Conservation (phyloP, 139 green algal genomes). For the Closterium sp. region DNA sequence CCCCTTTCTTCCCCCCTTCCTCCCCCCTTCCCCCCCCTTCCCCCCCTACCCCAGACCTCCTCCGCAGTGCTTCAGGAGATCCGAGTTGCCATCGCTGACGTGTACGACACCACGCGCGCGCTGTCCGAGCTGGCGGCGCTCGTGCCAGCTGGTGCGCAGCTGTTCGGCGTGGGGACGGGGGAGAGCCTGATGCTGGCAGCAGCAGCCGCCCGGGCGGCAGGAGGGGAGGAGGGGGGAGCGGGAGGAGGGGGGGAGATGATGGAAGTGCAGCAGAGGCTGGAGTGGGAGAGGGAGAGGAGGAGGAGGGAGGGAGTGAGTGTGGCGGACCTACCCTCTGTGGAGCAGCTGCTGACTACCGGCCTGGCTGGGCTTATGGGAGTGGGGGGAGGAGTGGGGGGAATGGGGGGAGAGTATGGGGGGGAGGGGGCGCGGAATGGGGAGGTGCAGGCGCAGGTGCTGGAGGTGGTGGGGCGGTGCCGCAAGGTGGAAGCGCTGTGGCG, state of each 20-base stretch:
- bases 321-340: not conserved
- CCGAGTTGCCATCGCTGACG: not conserved
- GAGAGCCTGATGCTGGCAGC: not conserved
- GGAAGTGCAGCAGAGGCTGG: not conserved
- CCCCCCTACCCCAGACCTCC: not conserved
- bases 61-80: conserved; percentile 1
- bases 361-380: not conserved
- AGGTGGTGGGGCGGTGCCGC: not conserved
- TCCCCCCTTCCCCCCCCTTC: not conserved
- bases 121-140: not conserved
- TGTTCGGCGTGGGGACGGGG: not conserved
- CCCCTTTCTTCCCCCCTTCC: not conserved
- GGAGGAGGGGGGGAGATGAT: not conserved
- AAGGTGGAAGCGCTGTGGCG: conserved; percentile 2
- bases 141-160: not conserved
- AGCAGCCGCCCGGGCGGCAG: not conserved
- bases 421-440: not conserved
- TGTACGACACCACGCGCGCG: not conserved
- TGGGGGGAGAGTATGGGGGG: too few species aligned
- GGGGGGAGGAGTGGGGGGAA: not conserved
- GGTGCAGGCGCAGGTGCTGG: not conserved
- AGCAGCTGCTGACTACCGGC: not conserved
- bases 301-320: not conserved
- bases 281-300: not conserved
- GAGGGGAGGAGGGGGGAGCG: not conserved